Evolutionary conservation across 306 rosid genomes (phyloP), one percentile per base, ranked within the genome.

Genomic region (cucumber (Cucumis sativus)): DNA sequence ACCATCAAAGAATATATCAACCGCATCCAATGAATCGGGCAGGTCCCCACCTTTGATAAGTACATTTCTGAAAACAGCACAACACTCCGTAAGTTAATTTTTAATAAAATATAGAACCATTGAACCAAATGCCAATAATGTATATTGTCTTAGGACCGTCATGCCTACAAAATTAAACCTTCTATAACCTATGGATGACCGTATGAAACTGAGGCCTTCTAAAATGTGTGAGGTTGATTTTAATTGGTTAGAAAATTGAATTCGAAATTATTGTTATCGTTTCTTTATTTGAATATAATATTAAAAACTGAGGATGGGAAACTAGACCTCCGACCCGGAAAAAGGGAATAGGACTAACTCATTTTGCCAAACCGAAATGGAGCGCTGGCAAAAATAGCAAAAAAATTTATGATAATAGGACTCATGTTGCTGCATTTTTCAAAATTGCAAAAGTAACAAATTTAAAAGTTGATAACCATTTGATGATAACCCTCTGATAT

Each of bases 31-130:
- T 39, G 97, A 92, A 88, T 87, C 87, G 21, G 90, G 96, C 65
- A 92, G 97, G 86, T 95, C 90, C 66, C 98, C 97, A n/a, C 98
- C 98, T 83, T 95, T 95, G 85, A 95, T 89, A 58, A 95, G 96
- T 20, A 95, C 97, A 75, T 82, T 90, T 89, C 98, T 95, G 87
- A 77, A 77, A 83, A 66, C 74, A 67, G 54, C 63, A 66, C 66
- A 79, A 52, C 40, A 47, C 84, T 75, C 13, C 7, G 54, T 41
- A 37, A 6, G 8, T 52, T 47, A 47, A 47, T 3, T n/a, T 52
- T 18, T 75, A 2, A 75, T 61, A 25, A 35, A 35, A 35, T 55
- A 73, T 33, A 52, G 6, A 39, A 66, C 30, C 78, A 74, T 33
- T 12, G 1, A 74, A 74, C 5, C 56, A 68, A 39, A 67, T 41